Evolutionary conservation across 495 filamentous ascomycete genomes (phyloP).

Genomic region (Penicillium mononematosum): DNA sequence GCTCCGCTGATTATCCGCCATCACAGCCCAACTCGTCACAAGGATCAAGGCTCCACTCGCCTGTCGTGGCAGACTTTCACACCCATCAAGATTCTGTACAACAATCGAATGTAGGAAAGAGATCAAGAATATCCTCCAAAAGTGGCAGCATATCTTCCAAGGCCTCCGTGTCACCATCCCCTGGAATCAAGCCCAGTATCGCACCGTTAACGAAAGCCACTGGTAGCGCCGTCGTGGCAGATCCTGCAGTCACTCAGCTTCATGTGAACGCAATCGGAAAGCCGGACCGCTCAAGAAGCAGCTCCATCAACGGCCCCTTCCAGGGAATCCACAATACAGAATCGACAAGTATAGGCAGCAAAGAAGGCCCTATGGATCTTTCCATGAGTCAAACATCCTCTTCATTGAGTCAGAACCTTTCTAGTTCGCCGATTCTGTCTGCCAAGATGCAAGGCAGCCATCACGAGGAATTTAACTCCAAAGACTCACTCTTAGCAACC

Average conservation of each 20-base stretch:
- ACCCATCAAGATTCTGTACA: constrained; percentile 34
- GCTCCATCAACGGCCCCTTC: constrained; percentile 32
- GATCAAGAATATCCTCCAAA: constrained; percentile 56
- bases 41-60: constrained; percentile 45
- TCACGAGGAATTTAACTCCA: constrained; percentile 29
- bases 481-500: constrained; percentile 19
- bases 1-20: constrained; percentile 26
- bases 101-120: constrained; percentile 41
- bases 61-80: constrained; percentile 34
- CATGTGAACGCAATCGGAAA: constrained; percentile 55
- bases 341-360: constrained; percentile 33
- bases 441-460: constrained; percentile 29
- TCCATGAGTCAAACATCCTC: constrained; percentile 34
- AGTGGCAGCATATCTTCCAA: constrained; percentile 54
- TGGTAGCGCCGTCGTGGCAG: constrained; percentile 34
- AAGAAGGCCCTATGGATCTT: constrained; percentile 31
- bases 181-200: constrained; percentile 34
- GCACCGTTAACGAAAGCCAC: constrained; percentile 50
- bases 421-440: constrained; percentile 38
- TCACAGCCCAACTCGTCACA: constrained; percentile 36
- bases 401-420: constrained; percentile 30
- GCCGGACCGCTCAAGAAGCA: constrained; percentile 36
- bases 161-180: constrained; percentile 47
- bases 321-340: constrained; percentile 31
- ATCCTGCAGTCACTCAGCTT: constrained; percentile 52